Percentiles rank a stretch among this genome's conserved stretches.
These are phyloP conservation scores for Citrus trifoliata DNA, from an alignment of 345 rosid genomes.

Conservation along the genomic window DNA sequence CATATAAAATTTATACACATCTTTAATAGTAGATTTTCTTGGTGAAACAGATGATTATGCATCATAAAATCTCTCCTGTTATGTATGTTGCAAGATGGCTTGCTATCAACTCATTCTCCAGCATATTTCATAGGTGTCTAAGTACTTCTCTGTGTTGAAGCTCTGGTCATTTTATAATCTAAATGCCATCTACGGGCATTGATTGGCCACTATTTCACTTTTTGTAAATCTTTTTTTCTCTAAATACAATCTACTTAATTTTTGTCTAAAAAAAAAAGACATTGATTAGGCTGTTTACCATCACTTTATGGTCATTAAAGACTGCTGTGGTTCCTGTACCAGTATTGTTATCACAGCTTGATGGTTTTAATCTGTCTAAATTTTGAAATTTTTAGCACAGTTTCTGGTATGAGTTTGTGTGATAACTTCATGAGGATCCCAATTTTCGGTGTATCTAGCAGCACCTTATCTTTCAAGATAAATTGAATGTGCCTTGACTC, in stretches of 20 bases:
- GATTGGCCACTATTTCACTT: no score
- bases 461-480: neutral
- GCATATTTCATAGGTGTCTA: neutral
- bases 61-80: neutral
- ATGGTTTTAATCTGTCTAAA: neutral
- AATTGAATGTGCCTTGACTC: neutral
- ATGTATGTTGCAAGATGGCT: neutral
- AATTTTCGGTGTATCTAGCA: neutral
- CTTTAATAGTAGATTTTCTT: neutral
- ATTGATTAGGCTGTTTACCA: neutral
- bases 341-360: neutral
- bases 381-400: neutral
- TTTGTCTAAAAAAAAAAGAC: neutral
- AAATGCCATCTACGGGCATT: neutral
- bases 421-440: neutral
- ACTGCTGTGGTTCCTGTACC: neutral
- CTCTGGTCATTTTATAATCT: neutral
- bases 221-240: no score
- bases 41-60: neutral
- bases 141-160: neutral
- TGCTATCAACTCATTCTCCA: neutral
- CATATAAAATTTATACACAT: neutral
- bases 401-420: neutral
- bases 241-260: no score
- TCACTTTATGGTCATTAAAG: neutral